Conservation (phyloP, 1,139 yeast species). For the Debaryomycetaceae sp. region DNA sequence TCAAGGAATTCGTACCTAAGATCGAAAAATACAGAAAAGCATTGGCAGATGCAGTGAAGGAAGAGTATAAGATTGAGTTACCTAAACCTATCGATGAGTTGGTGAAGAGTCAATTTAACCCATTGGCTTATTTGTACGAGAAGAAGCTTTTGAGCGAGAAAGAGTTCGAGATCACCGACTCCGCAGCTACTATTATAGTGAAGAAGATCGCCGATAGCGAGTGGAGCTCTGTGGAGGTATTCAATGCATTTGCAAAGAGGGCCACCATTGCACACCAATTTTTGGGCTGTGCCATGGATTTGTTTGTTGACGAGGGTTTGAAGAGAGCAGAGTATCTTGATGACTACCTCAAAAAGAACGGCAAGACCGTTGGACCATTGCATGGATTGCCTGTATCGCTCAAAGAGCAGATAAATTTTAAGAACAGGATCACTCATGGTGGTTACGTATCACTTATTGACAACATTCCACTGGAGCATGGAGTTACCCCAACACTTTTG, state of each 20-base stretch:
- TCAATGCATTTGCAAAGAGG: constrained; percentile 50
- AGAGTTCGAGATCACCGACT: constrained; percentile 49
- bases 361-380: constrained; percentile 67
- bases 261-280: constrained; percentile 39
- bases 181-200: constrained; percentile 35
- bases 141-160: constrained; percentile 39
- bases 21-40: constrained; percentile 47
- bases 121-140: constrained; percentile 42
- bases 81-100: constrained; percentile 41
- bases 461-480: constrained; percentile 48
- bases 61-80: constrained; percentile 40
- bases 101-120: constrained; percentile 40
- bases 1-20: constrained; percentile 43
- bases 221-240: constrained; percentile 44
- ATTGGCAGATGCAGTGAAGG: constrained; percentile 36
- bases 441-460: constrained; percentile 57
- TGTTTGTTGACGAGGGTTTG: constrained; percentile 34
- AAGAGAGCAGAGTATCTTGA: constrained; percentile 33
- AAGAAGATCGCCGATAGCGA: constrained; percentile 31
- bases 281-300: constrained; percentile 33
- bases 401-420: constrained; percentile 66
- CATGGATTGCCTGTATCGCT: constrained; percentile 80
- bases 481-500: constrained; percentile 49
- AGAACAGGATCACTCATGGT: constrained; percentile 58
- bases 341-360: constrained; percentile 43